Evolutionary conservation across 2,329 filamentous ascomycete genomes (phyloP).

Genomic region (Colletotrichum navitas): DNA sequence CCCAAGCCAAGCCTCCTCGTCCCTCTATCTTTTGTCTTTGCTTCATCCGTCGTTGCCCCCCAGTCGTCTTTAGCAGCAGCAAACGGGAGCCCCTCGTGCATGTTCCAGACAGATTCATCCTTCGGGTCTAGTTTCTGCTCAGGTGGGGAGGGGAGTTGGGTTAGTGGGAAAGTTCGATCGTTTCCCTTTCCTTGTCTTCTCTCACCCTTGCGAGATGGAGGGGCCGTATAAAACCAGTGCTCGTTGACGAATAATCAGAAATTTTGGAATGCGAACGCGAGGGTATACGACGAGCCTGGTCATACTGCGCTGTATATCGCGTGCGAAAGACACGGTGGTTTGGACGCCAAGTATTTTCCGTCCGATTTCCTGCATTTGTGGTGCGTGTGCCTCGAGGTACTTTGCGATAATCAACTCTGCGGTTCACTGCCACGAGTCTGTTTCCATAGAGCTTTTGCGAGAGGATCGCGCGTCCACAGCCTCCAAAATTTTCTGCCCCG

Average conservation of each 20-base stretch:
- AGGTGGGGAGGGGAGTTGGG: conserved; percentile 20
- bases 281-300: neutral
- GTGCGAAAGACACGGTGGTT: conserved; percentile 3
- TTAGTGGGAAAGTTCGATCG: conserved; percentile 23
- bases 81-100: neutral
- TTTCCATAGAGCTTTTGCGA: conserved; percentile 15
- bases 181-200: neutral
- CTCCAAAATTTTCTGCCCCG: conserved; percentile 27
- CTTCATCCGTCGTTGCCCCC: conserved; percentile 19
- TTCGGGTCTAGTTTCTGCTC: conserved; percentile 26
- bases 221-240: neutral
- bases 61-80: conserved; percentile 15
- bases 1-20: conserved; percentile 28
- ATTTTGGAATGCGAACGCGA: neutral
- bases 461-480: conserved; percentile 24
- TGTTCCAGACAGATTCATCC: conserved; percentile 38
- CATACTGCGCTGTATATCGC: neutral
- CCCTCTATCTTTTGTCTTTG: conserved; percentile 21
- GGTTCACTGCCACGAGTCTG: conserved; percentile 24
- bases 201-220: neutral
- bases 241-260: neutral
- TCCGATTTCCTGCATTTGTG: conserved; percentile 2
- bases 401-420: conserved; percentile 12
- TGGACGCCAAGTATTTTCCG: conserved; percentile 14
- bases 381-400: neutral